Evolutionary conservation across 495 filamentous ascomycete species (phyloP).

Genomic region (Hyaloscypha finlandica): DNA sequence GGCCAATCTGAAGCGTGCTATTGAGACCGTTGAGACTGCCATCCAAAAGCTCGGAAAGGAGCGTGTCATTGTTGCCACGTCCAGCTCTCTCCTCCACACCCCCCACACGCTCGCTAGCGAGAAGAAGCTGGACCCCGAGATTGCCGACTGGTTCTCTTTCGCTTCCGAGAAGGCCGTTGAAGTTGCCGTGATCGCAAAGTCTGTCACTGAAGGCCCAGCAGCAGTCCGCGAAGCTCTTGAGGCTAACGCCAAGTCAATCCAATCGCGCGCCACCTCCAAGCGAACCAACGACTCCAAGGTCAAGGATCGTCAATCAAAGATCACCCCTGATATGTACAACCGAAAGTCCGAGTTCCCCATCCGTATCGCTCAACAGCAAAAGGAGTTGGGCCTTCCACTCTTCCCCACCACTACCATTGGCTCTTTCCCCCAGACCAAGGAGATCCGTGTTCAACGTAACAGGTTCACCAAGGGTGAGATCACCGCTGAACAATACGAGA

Average conservation of each 20-base stretch:
- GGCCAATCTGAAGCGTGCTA: slow-evolving; percentile 91
- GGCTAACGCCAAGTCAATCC: slow-evolving; percentile 89
- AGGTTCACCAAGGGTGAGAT: slow-evolving; percentile 99
- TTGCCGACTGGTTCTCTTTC: slow-evolving; percentile 98
- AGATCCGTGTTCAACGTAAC: slow-evolving; percentile 93
- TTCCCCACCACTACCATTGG: slow-evolving; percentile 99
- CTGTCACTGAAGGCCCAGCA: slow-evolving; percentile 86
- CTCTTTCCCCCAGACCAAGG: slow-evolving; percentile 98
- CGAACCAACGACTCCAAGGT: slow-evolving; percentile 95
- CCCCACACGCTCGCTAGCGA: slow-evolving; percentile 96
- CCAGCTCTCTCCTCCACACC: slow-evolving; percentile 94
- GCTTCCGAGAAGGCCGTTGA: slow-evolving; percentile 92
- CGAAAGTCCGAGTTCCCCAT: slow-evolving; percentile 83
- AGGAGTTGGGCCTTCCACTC: slow-evolving; percentile 83
- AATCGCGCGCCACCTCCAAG: slow-evolving; percentile 84
- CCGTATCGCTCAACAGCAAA: slow-evolving; percentile 83
- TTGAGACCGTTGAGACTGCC: slow-evolving; percentile 83
- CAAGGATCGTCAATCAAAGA: slow-evolving; percentile 88
- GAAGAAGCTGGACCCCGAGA: slow-evolving; percentile 91
- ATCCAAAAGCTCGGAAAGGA: slow-evolving; percentile 93
- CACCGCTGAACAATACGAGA: slow-evolving; percentile 86
- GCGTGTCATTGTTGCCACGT: slow-evolving; percentile 93
- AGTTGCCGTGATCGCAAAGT: slow-evolving; percentile 92
- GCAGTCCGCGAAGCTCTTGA: slow-evolving; percentile 83
- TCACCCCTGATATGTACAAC: slow-evolving; percentile 84